A percentile compares a stretch with the other conserved stretches of the same genome.
Evolutionary conservation across 306 rosid species (phyloP).

Genomic region (Prunus mume): DNA sequence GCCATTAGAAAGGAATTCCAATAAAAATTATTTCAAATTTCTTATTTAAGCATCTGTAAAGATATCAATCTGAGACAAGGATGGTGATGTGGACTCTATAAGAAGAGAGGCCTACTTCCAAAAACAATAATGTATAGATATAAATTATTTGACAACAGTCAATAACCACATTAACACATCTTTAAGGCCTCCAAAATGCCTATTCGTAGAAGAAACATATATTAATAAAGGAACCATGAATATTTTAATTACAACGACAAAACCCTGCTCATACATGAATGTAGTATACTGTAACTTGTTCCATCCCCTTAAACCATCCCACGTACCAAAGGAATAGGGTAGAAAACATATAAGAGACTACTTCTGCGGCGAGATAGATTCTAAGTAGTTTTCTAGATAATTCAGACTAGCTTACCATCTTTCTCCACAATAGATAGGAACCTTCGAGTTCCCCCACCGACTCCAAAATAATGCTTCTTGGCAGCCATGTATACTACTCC

Average conservation of each 20-base stretch:
- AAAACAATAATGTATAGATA: too few relatives aligned
- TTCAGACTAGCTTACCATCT: constrained; percentile 58
- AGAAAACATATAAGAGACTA: background rate
- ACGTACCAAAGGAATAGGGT: background rate
- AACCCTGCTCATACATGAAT: constrained; percentile 2
- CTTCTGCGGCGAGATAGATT: background rate
- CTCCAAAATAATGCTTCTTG: constrained; percentile 96
- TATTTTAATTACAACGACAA: background rate
- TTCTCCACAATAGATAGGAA: constrained; percentile 76
- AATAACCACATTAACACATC: background rate
- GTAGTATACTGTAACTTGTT: background rate
- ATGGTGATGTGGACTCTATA: too few relatives aligned
- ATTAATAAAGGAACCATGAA: background rate
- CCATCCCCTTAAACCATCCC: background rate
- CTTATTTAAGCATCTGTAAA: too few relatives aligned
- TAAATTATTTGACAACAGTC: too few relatives aligned
- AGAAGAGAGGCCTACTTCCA: too few relatives aligned
- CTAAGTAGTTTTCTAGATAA: background rate
- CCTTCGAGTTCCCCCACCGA: constrained; percentile 81
- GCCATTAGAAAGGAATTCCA: constrained; percentile 12
- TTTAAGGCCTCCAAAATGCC: background rate
- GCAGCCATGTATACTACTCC: constrained; percentile 83
- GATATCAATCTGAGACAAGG: too few relatives aligned
- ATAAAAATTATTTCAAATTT: too few relatives aligned
- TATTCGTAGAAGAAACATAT: constrained; percentile 7